Percentiles rank a stretch among this genome's conserved stretches.
Evolutionary conservation across 208 protist species (phyloP).

Genomic region (Herpetomonas muscarum): DNA sequence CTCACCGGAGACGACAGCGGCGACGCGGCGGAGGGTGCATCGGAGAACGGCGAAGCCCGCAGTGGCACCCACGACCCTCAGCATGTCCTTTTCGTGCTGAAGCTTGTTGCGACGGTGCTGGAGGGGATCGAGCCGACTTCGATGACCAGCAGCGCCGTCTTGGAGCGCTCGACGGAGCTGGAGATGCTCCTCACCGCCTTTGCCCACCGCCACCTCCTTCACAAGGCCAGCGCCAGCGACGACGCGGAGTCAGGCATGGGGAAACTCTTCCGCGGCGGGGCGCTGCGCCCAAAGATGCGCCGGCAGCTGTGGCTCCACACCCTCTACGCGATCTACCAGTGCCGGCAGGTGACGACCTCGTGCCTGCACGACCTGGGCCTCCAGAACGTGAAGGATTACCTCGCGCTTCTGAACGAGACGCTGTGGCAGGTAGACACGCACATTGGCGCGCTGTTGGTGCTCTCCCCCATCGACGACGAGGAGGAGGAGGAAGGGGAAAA

Average conservation of each 20-base stretch:
- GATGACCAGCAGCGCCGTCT: constrained; percentile 47
- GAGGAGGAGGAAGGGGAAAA: constrained; percentile 2
- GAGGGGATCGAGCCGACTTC: constrained; percentile 61
- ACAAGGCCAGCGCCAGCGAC: not conserved
- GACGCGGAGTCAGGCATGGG: not conserved
- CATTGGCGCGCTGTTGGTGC: constrained; percentile 21
- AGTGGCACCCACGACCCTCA: constrained; percentile 12
- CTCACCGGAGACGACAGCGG: constrained; percentile 10
- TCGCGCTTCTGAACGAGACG: constrained; percentile 71
- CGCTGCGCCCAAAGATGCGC: constrained; percentile 12
- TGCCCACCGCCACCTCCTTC: constrained; percentile 11
- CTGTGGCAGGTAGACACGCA: constrained; percentile 68
- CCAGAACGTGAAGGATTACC: constrained; percentile 63
- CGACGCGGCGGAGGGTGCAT: not conserved
- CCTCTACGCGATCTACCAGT: constrained; percentile 56
- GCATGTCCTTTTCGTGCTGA: constrained; percentile 48
- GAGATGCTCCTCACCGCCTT: constrained; percentile 62
- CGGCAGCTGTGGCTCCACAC: constrained; percentile 32
- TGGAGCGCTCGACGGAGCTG: constrained; percentile 77
- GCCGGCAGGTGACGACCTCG: constrained; percentile 41
- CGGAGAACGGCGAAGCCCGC: not conserved
- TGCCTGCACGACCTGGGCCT: constrained; percentile 77
- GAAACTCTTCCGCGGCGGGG: not conserved
- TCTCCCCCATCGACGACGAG: not conserved
- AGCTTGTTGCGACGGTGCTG: constrained; percentile 56